Conservation (phyloP, 345 rosid species). For the Euphorbia pulcherrima region DNA sequence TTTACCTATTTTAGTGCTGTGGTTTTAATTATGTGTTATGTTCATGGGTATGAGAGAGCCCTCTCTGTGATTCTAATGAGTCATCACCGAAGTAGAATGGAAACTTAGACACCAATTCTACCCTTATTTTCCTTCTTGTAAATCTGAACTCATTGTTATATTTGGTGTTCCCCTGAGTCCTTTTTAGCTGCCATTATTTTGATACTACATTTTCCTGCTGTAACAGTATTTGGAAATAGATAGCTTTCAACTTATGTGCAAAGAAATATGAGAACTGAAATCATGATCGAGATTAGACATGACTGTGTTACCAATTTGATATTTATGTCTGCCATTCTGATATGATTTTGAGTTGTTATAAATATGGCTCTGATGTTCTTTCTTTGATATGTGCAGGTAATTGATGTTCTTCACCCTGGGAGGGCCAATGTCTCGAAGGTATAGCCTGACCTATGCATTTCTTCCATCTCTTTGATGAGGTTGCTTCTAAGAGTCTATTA, state of each 20-base stretch:
- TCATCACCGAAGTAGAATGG: too few relatives aligned
- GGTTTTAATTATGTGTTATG: constrained; percentile 14
- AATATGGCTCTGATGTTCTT: neutral
- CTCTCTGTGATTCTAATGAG: constrained; percentile 12
- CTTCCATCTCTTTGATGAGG: neutral
- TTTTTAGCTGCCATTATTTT: neutral
- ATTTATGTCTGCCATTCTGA: neutral
- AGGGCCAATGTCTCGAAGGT: constrained; percentile 95
- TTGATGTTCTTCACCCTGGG: constrained; percentile 96
- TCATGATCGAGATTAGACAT: neutral
- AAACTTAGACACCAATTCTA: too few relatives aligned
- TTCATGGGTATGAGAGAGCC: constrained; percentile 19
- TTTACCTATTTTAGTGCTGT: too few relatives aligned
- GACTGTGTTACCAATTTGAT: neutral
- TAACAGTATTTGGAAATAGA: too few relatives aligned
- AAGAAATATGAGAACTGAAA: neutral
- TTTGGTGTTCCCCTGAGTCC: too few relatives aligned
- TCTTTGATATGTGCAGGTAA: constrained; percentile 42
- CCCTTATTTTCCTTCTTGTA: too few relatives aligned
- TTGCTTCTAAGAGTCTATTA: neutral
- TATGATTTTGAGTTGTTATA: neutral
- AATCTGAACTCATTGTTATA: constrained; percentile 14
- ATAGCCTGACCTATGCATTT: neutral
- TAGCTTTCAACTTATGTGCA: neutral
- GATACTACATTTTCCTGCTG: neutral